These are phyloP conservation scores for Diutina pseudorugosa DNA, from an alignment of 1,139 yeast species.

Conservation along the genomic window DNA sequence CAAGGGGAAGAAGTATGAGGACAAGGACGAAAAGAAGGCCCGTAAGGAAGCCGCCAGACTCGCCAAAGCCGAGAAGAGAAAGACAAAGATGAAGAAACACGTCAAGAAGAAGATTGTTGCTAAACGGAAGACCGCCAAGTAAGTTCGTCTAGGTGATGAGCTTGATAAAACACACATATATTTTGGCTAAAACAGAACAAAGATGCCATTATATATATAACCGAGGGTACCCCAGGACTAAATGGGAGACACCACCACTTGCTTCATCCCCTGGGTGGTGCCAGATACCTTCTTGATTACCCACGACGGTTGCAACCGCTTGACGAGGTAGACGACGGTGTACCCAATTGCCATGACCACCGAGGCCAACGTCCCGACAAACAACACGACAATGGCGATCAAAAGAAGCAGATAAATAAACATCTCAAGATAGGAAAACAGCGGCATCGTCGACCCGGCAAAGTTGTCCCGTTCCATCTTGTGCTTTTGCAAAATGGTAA, in stretches of 20 bases:
- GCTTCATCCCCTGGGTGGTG: background rate
- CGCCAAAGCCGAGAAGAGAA: slow-evolving; percentile 77
- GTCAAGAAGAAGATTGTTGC: slow-evolving; percentile 68
- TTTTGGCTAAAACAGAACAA: too few species aligned
- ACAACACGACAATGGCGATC: background rate
- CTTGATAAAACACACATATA: too few species aligned
- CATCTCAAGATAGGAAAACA: background rate
- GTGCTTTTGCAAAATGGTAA: background rate
- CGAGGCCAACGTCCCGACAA: background rate
- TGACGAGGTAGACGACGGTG: background rate
- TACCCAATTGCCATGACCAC: background rate
- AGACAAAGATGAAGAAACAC: slow-evolving; percentile 85
- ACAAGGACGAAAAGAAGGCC: slow-evolving; percentile 72
- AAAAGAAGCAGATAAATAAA: background rate
- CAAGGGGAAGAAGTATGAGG: slow-evolving; percentile 71
- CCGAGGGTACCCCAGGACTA: too few species aligned
- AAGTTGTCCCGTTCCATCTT: background rate
- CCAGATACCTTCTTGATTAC: background rate
- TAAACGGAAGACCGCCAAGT: slow-evolving; percentile 16
- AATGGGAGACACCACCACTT: background rate
- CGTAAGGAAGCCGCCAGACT: slow-evolving; percentile 78
- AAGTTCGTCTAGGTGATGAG: too few species aligned
- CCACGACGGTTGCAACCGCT: background rate
- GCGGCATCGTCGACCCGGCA: background rate
- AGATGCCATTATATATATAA: too few species aligned